Conservation (phyloP, 345 rosid genomes). For the Aquilaria sinensis region DNA sequence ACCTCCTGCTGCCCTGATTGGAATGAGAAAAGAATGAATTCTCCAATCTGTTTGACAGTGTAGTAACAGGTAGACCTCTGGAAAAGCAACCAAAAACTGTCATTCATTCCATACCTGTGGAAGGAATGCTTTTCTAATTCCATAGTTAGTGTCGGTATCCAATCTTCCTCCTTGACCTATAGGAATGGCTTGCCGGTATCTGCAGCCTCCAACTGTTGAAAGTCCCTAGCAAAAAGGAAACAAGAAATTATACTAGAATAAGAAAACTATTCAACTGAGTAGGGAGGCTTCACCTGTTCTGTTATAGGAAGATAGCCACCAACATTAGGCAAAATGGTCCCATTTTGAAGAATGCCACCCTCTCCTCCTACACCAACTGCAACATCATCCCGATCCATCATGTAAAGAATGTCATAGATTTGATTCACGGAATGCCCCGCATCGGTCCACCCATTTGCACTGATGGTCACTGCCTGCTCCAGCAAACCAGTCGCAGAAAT, state of each 20-base stretch:
- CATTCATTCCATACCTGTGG: constrained; percentile 48
- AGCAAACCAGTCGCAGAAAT: not conserved
- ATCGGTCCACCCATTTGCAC: constrained; percentile 72
- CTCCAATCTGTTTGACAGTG: not conserved
- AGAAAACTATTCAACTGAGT: not conserved
- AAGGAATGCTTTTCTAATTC: constrained; percentile 69
- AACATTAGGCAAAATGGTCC: constrained; percentile 62
- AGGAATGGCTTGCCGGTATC: constrained; percentile 87
- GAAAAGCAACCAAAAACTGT: not conserved
- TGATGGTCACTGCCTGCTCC: constrained; percentile 70
- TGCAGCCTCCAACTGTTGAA: constrained; percentile 64
- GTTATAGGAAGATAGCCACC: constrained; percentile 92
- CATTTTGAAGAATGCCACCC: constrained; percentile 65
- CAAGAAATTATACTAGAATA: constrained; percentile 3
- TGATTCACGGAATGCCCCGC: constrained; percentile 93
- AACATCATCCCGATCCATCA: constrained; percentile 86
- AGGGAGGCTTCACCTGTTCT: constrained; percentile 53
- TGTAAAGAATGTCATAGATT: constrained; percentile 77
- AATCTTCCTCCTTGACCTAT: constrained; percentile 64
- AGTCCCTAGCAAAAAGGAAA: constrained; percentile 37
- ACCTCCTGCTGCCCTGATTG: constrained; percentile 72
- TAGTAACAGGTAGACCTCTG: not conserved
- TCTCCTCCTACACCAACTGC: constrained; percentile 90
- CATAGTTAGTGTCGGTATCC: constrained; percentile 60
- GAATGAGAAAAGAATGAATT: constrained; percentile 6